These are phyloP conservation scores for Dactylonectria macrodidyma DNA, from an alignment of 2,329 filamentous ascomycete species.

Conservation along the genomic window DNA sequence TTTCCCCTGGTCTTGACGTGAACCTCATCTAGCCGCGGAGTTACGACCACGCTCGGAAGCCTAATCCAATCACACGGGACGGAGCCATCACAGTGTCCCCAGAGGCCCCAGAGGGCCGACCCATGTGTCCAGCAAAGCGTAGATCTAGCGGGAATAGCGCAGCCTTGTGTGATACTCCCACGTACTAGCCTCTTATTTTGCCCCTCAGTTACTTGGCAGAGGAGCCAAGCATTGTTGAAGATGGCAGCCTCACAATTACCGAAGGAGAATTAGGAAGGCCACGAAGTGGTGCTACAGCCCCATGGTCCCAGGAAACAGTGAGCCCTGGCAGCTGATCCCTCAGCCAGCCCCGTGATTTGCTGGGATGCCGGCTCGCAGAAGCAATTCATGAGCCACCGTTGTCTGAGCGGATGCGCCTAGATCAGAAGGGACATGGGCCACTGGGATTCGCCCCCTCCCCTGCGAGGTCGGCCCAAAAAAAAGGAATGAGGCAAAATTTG, in stretches of 20 bases:
- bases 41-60: conserved; percentile 13
- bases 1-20: conserved; percentile 7
- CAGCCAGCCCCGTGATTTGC: conserved; percentile 35
- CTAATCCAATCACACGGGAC: conserved; percentile 23
- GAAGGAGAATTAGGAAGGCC: conserved; percentile 13
- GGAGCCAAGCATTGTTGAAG: conserved; percentile 1
- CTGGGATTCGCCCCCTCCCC: background rate
- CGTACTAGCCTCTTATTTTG: conserved; percentile 24
- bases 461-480: conserved; percentile 19
- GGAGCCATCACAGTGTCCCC: background rate
- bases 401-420: conserved; percentile 36
- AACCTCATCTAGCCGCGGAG: conserved; percentile 26
- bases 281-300: conserved; percentile 2
- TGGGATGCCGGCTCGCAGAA: conserved; percentile 22
- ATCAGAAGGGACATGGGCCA: conserved; percentile 32
- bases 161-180: conserved; percentile 24
- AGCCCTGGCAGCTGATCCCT: conserved; percentile 14
- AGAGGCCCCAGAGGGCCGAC: conserved; percentile 23
- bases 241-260: conserved; percentile 21
- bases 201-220: conserved; percentile 13
- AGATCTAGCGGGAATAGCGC: conserved; percentile 37
- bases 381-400: conserved; percentile 36
- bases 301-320: conserved; percentile 11
- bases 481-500: conserved; percentile 19
- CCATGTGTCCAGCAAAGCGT: conserved; percentile 23